A percentile compares a stretch with the other conserved stretches of the same genome.
phyloP scores from a whole-genome alignment of 352 stramenopile genomes.

The Globisporangium nagaii region DNA sequence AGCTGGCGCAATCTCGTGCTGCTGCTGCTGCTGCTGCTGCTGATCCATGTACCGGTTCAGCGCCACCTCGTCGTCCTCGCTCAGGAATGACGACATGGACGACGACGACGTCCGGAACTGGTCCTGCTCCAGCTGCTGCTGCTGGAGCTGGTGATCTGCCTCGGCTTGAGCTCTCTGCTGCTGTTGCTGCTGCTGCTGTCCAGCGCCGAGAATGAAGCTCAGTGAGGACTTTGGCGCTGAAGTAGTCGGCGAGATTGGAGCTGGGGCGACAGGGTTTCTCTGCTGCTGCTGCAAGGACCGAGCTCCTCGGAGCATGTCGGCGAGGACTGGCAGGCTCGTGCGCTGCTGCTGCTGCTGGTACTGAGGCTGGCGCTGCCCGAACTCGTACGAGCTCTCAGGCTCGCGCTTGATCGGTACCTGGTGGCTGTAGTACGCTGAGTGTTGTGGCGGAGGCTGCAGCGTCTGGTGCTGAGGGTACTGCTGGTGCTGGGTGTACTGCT shows the following conservation, averaged over 20 bases:
- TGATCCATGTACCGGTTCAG: background rate
- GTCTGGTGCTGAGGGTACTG: background rate
- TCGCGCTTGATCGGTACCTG: background rate
- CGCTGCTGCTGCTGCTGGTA: background rate
- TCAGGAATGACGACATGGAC: conserved; percentile 5
- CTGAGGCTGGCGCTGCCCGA: background rate
- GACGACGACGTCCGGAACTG: background rate
- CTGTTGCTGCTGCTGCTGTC: background rate
- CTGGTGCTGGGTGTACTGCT: background rate
- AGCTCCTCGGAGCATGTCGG: background rate
- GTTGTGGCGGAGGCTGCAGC: background rate
- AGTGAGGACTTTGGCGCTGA: conserved; percentile 3
- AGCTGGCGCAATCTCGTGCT: background rate
- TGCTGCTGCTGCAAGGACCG: background rate
- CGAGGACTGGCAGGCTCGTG: conserved; percentile 2
- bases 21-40: background rate
- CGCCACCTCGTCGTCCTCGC: conserved; percentile 4
- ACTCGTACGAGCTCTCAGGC: conserved; percentile 2
- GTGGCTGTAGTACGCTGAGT: background rate
- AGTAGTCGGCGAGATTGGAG: background rate
- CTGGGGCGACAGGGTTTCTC: background rate
- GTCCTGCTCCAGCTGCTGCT: background rate
- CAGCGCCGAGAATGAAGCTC: conserved; percentile 6
- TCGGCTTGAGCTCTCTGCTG: background rate
- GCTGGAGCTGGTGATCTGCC: background rate